Evolutionary conservation across 2,329 filamentous ascomycete species (phyloP).

Genomic region (Fusarium sp.): DNA sequence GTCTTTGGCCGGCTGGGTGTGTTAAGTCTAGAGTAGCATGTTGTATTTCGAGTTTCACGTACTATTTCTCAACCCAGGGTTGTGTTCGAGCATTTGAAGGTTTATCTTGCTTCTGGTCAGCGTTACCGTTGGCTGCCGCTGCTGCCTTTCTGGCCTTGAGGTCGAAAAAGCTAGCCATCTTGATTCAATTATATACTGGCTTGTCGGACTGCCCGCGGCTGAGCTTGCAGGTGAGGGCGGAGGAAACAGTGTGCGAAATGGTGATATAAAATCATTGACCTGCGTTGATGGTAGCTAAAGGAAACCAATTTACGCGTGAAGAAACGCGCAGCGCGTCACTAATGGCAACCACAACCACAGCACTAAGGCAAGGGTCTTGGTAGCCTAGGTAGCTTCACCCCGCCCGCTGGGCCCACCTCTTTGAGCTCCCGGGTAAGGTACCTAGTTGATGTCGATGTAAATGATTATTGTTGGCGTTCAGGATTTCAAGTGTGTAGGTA

Average conservation of each 20-base stretch:
- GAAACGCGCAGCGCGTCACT: constrained; percentile 33
- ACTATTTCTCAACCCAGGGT: constrained; percentile 99
- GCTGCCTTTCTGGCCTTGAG: constrained; percentile 89
- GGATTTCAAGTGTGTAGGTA: not conserved
- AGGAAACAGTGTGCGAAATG: not conserved
- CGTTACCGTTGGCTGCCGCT: constrained; percentile 70
- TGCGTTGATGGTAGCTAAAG: constrained; percentile 16
- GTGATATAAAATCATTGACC: constrained; percentile 1
- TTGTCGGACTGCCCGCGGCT: not conserved
- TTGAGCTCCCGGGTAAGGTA: constrained; percentile 11
- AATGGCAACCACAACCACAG: constrained; percentile 7
- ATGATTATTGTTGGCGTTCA: not conserved
- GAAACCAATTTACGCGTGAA: constrained; percentile 47
- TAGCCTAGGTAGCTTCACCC: not conserved
- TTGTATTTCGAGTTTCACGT: constrained; percentile 44
- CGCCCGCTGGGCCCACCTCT: not conserved
- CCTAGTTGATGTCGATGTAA: not conserved
- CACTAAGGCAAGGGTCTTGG: not conserved
- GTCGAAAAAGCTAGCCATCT: constrained; percentile 94
- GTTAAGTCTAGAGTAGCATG: constrained; percentile 3
- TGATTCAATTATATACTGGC: not conserved
- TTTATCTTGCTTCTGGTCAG: constrained; percentile 72
- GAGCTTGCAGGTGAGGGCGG: not conserved
- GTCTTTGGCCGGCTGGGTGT: constrained; percentile 83
- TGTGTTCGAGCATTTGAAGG: constrained; percentile 72